A percentile compares a stretch with the other conserved stretches of the same genome.
Evolutionary conservation across 805 yeast species (phyloP).

Genomic region (Isabelozyma rhagii): DNA sequence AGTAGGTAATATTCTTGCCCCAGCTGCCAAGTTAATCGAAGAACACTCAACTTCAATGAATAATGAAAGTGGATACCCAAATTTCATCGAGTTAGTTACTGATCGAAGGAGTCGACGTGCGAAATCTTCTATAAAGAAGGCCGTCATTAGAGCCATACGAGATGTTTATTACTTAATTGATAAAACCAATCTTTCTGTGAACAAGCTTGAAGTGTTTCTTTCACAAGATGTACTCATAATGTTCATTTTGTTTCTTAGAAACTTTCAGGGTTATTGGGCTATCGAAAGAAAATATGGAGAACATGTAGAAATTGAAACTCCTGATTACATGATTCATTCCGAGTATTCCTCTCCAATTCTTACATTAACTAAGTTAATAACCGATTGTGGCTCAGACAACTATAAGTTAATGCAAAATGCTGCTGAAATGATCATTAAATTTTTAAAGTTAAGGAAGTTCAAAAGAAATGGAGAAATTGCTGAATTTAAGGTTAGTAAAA

Average conservation of each 20-base stretch:
- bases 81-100: conserved; percentile 20
- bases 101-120: conserved; percentile 10
- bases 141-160: conserved; percentile 27
- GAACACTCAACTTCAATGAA: conserved; percentile 35
- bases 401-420: conserved; percentile 23
- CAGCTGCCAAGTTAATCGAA: conserved; percentile 43
- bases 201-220: conserved; percentile 20
- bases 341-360: conserved; percentile 45
- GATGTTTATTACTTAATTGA: conserved; percentile 26
- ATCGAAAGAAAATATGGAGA: conserved; percentile 61
- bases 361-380: conserved; percentile 38
- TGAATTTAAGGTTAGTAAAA: conserved; percentile 43
- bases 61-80: conserved; percentile 30
- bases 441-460: conserved; percentile 22
- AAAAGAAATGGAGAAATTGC: conserved; percentile 27
- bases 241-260: conserved; percentile 44
- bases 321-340: conserved; percentile 48
- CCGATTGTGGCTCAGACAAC: conserved; percentile 11
- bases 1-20: conserved; percentile 45
- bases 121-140: conserved; percentile 23
- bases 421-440: conserved; percentile 25
- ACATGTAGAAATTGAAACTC: conserved; percentile 60
- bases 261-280: conserved; percentile 58
- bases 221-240: conserved; percentile 36
- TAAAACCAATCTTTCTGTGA: conserved; percentile 12